These are phyloP conservation scores for Benincasa hispida DNA, from an alignment of 306 rosid species.

Conservation along the genomic window DNA sequence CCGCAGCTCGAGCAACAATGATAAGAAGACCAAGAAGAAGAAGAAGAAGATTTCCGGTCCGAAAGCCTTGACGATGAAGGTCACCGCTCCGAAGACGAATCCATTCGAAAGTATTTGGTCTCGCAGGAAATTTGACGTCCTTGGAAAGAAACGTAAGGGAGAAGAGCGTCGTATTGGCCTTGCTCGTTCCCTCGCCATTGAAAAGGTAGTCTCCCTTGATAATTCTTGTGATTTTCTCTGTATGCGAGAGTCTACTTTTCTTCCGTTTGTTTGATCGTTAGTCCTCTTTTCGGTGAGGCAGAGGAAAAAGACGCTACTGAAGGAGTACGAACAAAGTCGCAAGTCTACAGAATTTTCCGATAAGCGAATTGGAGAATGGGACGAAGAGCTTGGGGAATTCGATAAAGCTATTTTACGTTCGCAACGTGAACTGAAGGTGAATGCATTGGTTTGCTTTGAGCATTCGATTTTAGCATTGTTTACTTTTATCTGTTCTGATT, in stretches of 20 bases:
- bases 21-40: conserved; percentile 10
- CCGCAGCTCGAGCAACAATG: conserved; percentile 5
- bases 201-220: conserved; percentile 25
- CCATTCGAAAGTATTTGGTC: conserved; percentile 85
- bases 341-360: conserved; percentile 58
- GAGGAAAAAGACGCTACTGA: conserved; percentile 73
- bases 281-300: conserved; percentile 5
- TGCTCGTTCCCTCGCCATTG: conserved; percentile 58
- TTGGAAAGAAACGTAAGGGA: conserved; percentile 82
- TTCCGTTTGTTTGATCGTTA: neutral
- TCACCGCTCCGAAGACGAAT: conserved; percentile 28
- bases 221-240: neutral
- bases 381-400: conserved; percentile 58
- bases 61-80: conserved; percentile 51
- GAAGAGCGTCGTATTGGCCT: conserved; percentile 63
- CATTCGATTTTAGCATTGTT: neutral
- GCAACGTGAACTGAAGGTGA: conserved; percentile 57
- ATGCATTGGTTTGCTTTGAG: neutral
- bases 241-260: neutral
- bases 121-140: conserved; percentile 52
- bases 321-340: conserved; percentile 57
- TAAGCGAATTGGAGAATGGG: conserved; percentile 66
- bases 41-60: conserved; percentile 39
- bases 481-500: neutral
- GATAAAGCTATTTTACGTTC: conserved; percentile 75